Percentiles rank a stretch among this genome's conserved stretches.
Evolutionary conservation across 169 alveolate species (phyloP).

Genomic region (Theileria equi): DNA sequence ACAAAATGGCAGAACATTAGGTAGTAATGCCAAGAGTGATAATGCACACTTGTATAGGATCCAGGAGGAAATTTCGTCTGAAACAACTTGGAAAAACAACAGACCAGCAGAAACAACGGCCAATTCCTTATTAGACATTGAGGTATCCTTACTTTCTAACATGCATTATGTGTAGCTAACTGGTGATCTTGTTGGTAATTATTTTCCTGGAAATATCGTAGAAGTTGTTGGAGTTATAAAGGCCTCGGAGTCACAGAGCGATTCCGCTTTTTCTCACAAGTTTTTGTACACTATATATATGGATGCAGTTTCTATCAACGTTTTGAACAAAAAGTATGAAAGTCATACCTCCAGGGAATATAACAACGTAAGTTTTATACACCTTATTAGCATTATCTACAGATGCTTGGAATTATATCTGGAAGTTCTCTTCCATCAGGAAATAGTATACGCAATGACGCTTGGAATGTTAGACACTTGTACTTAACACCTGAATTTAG

Average conservation of each 20-base stretch:
- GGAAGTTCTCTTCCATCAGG: no score
- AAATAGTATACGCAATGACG: background rate
- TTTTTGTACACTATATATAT: slow-evolving; percentile 15
- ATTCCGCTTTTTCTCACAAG: slow-evolving; percentile 1
- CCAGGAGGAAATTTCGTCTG: slow-evolving; percentile 17
- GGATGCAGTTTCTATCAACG: slow-evolving; percentile 24
- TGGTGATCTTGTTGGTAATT: slow-evolving; percentile 35
- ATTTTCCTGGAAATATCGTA: slow-evolving; percentile 33
- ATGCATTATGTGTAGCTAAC: slow-evolving; percentile 17
- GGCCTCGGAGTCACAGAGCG: slow-evolving; percentile 3
- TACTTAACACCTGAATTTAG: no score
- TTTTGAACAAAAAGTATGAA: background rate
- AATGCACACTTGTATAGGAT: no score
- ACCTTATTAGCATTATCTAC: no score
- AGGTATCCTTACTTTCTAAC: no score
- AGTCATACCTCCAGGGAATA: background rate
- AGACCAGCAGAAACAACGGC: background rate
- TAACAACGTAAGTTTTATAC: no score
- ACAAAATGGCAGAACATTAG: slow-evolving; percentile 22
- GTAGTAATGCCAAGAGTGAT: no score
- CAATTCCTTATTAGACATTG: slow-evolving; percentile 25
- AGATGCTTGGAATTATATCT: no score
- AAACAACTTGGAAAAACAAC: background rate
- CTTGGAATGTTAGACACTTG: no score
- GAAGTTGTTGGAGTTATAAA: slow-evolving; percentile 35